Percentiles rank a stretch among this genome's conserved stretches.
These are phyloP conservation scores for Solanum infundibuliforme DNA, from an alignment of 257 asterid genomes.

Conservation along the genomic window DNA sequence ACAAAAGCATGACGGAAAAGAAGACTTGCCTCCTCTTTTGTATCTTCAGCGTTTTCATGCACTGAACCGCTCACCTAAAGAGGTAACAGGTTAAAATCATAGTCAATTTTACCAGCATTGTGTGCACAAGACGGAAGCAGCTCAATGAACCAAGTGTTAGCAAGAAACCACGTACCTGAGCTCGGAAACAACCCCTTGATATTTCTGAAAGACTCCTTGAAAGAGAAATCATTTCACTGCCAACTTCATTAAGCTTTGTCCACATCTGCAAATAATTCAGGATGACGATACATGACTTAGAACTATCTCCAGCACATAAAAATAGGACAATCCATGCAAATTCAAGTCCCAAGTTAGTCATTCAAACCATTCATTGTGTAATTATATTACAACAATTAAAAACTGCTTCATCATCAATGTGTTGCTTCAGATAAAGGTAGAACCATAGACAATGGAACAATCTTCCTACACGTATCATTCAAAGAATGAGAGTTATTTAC, in stretches of 20 bases:
- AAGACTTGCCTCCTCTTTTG: background rate
- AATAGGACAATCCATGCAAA: no score
- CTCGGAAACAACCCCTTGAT: constrained; percentile 38
- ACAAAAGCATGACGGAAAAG: background rate
- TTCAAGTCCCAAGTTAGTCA: no score
- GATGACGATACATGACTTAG: background rate
- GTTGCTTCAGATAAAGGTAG: background rate
- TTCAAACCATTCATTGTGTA: no score
- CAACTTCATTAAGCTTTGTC: constrained; percentile 55
- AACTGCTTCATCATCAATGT: background rate
- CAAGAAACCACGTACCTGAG: constrained; percentile 44
- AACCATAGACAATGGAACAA: background rate
- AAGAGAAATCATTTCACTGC: constrained; percentile 46
- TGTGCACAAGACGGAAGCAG: background rate
- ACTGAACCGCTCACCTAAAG: background rate
- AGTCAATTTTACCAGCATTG: background rate
- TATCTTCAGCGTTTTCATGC: background rate
- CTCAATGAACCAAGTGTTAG: constrained; percentile 3
- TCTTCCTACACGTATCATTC: background rate
- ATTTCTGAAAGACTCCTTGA: constrained; percentile 55
- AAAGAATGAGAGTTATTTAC: background rate
- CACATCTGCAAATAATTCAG: constrained; percentile 40
- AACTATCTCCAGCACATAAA: background rate
- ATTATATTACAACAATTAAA: background rate
- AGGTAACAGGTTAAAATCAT: background rate